Percentiles rank a stretch among this genome's conserved stretches.
Conservation (phyloP, 2,329 filamentous ascomycete species). For the Epichloe bromicola region DNA sequence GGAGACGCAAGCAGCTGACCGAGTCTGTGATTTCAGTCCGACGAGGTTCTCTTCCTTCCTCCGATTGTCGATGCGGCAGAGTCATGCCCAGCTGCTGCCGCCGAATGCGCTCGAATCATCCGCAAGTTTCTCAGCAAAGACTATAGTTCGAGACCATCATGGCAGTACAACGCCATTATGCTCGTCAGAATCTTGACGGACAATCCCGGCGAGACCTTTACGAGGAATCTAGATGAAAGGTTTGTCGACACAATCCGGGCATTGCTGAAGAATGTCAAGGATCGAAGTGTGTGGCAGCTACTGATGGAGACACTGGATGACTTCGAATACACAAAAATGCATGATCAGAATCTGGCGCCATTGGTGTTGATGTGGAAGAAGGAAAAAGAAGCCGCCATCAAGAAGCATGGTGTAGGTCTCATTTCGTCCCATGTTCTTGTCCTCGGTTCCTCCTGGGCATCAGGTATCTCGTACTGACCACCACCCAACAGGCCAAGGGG, state of each 20-base stretch:
- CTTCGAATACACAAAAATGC: conserved; percentile 57
- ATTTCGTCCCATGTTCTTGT: not conserved
- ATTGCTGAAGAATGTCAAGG: conserved; percentile 55
- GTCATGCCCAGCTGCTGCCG: conserved; percentile 74
- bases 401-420: conserved; percentile 33
- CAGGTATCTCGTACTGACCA: not conserved
- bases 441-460: not conserved
- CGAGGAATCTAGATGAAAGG: conserved; percentile 75
- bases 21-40: conserved; percentile 39
- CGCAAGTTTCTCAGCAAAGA: conserved; percentile 71
- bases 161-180: conserved; percentile 96
- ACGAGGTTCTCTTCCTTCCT: conserved; percentile 86
- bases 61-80: conserved; percentile 91
- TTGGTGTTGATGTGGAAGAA: conserved; percentile 80
- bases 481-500: conserved; percentile 10
- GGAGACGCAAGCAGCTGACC: not conserved
- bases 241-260: conserved; percentile 68
- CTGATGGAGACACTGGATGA: conserved; percentile 74
- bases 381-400: conserved; percentile 58
- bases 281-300: conserved; percentile 71
- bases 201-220: conserved; percentile 84
- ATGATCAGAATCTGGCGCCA: conserved; percentile 60
- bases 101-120: conserved; percentile 67
- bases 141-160: conserved; percentile 49
- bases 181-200: conserved; percentile 81